Evolutionary conservation across 768 basidiomycete genomes (phyloP).

Genomic region (Sporobolomyces pararoseus): DNA sequence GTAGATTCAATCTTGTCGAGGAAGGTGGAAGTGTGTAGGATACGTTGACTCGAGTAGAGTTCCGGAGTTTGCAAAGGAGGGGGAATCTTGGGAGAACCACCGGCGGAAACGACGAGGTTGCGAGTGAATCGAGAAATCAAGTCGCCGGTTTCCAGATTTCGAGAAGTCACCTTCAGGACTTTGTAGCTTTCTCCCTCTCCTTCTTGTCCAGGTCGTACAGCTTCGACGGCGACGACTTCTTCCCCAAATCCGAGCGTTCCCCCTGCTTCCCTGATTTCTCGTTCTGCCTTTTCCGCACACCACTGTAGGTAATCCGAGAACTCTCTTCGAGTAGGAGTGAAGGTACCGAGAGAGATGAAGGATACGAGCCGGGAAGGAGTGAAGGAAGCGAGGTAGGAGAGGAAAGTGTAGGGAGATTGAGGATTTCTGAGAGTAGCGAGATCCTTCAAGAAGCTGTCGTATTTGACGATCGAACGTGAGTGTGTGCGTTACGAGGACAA

Average conservation of each 20-base stretch:
- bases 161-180: constrained; percentile 22
- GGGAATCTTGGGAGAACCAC: constrained; percentile 56
- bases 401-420: constrained; percentile 54
- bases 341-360: constrained; percentile 59
- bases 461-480: constrained; percentile 46
- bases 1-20: constrained; percentile 50
- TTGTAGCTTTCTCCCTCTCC: constrained; percentile 4
- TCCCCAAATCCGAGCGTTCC: constrained; percentile 55
- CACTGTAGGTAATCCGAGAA: constrained; percentile 57
- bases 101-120: constrained; percentile 58
- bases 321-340: constrained; percentile 57
- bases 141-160: constrained; percentile 9
- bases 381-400: constrained; percentile 56
- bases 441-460: constrained; percentile 51
- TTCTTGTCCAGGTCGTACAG: constrained; percentile 45
- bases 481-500: too few relatives aligned
- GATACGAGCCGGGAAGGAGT: constrained; percentile 54
- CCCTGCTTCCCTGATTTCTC: constrained; percentile 48
- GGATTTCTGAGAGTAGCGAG: constrained; percentile 58
- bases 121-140: constrained; percentile 45
- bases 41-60: constrained; percentile 55
- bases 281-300: constrained; percentile 55
- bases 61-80: constrained; percentile 52
- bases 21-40: constrained; percentile 38
- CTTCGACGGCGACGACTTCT: constrained; percentile 52